phyloP scores from a whole-genome alignment of 1,139 yeast genomes.

The Yamadazyma dendronema region DNA sequence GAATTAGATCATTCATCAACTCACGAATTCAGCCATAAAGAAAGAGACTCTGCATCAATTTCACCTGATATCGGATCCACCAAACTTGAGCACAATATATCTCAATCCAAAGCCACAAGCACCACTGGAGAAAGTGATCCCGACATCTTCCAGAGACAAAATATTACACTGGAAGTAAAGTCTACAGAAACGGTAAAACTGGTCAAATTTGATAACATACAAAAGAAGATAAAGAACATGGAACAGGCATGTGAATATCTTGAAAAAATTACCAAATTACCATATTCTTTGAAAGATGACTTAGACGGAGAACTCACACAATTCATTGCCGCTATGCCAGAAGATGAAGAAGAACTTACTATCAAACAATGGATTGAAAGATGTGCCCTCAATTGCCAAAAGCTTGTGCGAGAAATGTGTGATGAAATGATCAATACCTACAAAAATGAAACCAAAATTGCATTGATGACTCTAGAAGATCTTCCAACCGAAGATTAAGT shows the following conservation, averaged over 20 bases:
- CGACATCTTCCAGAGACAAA: background rate
- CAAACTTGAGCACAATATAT: background rate
- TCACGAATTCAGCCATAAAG: background rate
- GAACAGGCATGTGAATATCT: slow-evolving; percentile 38
- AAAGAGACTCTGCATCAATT: background rate
- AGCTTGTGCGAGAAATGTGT: slow-evolving; percentile 43
- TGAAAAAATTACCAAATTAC: slow-evolving; percentile 21
- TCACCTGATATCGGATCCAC: background rate
- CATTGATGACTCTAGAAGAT: slow-evolving; percentile 29
- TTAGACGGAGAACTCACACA: slow-evolving; percentile 60
- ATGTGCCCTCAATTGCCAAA: slow-evolving; percentile 43
- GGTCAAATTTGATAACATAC: background rate
- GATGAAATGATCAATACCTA: slow-evolving; percentile 45
- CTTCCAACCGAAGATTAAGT: slow-evolving; percentile 25
- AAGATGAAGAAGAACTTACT: slow-evolving; percentile 64
- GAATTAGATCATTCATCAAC: background rate
- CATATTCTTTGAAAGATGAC: slow-evolving; percentile 49
- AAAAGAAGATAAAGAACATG: slow-evolving; percentile 16
- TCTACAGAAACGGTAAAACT: background rate
- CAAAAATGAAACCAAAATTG: slow-evolving; percentile 41
- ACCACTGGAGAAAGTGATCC: background rate
- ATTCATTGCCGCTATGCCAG: slow-evolving; percentile 69
- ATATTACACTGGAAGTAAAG: background rate
- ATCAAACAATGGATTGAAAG: slow-evolving; percentile 66
- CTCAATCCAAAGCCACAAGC: background rate